Evolutionary conservation across 2,329 filamentous ascomycete genomes (phyloP).

Genomic region (Ophiostoma ips): DNA sequence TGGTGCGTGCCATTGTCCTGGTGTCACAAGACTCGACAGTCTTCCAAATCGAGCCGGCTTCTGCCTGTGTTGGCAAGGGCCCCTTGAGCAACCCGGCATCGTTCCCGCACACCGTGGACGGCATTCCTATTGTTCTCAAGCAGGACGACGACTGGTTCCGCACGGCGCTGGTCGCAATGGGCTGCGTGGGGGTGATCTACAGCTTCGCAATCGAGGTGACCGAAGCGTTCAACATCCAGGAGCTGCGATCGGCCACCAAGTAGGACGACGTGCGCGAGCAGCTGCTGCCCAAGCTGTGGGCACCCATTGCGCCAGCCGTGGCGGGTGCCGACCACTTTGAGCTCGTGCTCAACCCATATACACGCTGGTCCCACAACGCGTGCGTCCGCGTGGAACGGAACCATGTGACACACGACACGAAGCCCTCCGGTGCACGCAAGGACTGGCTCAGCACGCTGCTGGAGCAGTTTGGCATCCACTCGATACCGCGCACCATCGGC

Average conservation of each 20-base stretch:
- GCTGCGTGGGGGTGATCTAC: slow-evolving; percentile 17
- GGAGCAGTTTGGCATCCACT: slow-evolving; percentile 14
- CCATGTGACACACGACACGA: slow-evolving; percentile 5
- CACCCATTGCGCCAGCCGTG: slow-evolving; percentile 11
- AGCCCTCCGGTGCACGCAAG: slow-evolving; percentile 13
- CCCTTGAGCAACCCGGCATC: slow-evolving; percentile 14
- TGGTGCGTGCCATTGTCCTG: slow-evolving; percentile 15
- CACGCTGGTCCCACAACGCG: slow-evolving; percentile 9
- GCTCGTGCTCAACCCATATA: slow-evolving; percentile 17
- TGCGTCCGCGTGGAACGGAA: slow-evolving; percentile 14
- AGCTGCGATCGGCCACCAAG: slow-evolving; percentile 13
- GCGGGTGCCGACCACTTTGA: slow-evolving; percentile 16
- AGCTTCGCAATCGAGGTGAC: slow-evolving; percentile 16
- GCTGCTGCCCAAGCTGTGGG: slow-evolving; percentile 14
- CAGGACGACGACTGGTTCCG: slow-evolving; percentile 17
- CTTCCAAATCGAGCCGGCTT: slow-evolving; percentile 17
- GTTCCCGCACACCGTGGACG: slow-evolving; percentile 12
- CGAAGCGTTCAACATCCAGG: slow-evolving; percentile 13
- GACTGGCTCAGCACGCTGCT: slow-evolving; percentile 13
- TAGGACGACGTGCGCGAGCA: slow-evolving; percentile 15
- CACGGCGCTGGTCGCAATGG: slow-evolving; percentile 16
- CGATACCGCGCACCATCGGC: slow-evolving; percentile 9
- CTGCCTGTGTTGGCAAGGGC: slow-evolving; percentile 1
- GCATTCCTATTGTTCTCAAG: slow-evolving; percentile 13
- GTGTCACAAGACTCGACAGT: slow-evolving; percentile 14